A percentile compares a stretch with the other conserved stretches of the same genome.
Evolutionary conservation across 495 filamentous ascomycete species (phyloP).

Genomic region (Cercophora samala): DNA sequence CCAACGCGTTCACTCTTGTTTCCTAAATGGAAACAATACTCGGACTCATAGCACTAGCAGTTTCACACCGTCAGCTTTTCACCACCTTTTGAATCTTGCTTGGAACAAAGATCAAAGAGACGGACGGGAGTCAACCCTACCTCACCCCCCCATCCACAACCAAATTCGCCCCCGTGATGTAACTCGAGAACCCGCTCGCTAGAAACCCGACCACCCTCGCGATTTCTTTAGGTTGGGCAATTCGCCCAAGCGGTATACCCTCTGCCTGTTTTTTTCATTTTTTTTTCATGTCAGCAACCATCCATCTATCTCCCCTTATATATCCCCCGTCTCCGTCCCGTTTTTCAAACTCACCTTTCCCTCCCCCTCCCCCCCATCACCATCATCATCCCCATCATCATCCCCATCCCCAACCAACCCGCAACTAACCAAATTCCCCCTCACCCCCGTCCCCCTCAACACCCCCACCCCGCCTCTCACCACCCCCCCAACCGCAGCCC

Average conservation of each 20-base stretch:
- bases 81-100: no score
- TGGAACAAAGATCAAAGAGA: no score
- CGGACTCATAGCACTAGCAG: no score
- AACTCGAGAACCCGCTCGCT: constrained; percentile 55
- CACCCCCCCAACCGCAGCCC: constrained; percentile 58
- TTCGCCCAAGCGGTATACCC: constrained; percentile 29
- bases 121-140: no score
- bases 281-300: constrained; percentile 18
- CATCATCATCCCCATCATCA: constrained; percentile 41
- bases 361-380: constrained; percentile 26
- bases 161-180: constrained; percentile 54
- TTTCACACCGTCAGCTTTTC: no score
- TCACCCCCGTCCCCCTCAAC: constrained; percentile 55
- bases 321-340: no score
- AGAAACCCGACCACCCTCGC: constrained; percentile 57
- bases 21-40: no score
- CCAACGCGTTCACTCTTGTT: no score
- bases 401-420: constrained; percentile 59
- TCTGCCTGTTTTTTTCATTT: no score
- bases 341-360: no score
- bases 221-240: constrained; percentile 49
- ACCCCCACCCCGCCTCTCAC: constrained; percentile 56
- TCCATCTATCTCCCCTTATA: no score
- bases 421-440: constrained; percentile 58
- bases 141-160: constrained; percentile 53